Base-by-base conservation (phyloP, 768 basidiomycete species). In the Lentinula boryana region DNA sequence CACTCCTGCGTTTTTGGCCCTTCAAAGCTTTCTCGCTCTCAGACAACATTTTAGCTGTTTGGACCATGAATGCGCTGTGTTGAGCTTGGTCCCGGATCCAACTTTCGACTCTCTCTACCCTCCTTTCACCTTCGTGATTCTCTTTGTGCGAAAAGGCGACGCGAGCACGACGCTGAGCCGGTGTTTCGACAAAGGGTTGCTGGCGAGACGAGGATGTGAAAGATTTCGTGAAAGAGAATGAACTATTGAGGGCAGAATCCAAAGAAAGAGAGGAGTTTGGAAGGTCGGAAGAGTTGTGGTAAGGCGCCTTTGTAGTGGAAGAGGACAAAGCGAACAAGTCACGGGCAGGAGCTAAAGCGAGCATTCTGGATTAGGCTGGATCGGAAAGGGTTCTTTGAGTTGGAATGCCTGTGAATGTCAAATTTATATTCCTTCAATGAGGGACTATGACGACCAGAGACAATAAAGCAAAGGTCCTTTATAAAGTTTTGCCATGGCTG, bases 111-210 rank as follows among this genome's bases (percentile, higher is more conserved):
- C 54, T 38, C 13, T 35, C 23, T 43, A 5, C 57, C 40, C 21
- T 56, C 23, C 38, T 38, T 21, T 35, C 55, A 41, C 18, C 53
- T 21, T 21, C 53, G 5, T 15, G 41, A 13, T 46, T 21, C 5
- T 46, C 43, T 23, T 58, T 58, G 2, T 41, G 57, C 18, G 18
- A 8, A 32, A 58, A 58, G 7, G 43, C 57, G 44, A 58, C 27
- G 10, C 57, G 57, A 58, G 57, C 57, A n/a, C 57, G 43, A 16
- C 57, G 57, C 57, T 58, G 57, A 12, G 57, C 44, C 9, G 57
- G 44, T 2, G 57, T 31, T 36, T 58, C 57, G 12, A 49, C 48
- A 38, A 48, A 58, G 46, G 57, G 43, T 5, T 33, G 32, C 32
- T 58, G 57, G 2, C 57, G 57, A 32, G n/a, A n/a, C 8, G 46